phyloP scores from a whole-genome alignment of 768 basidiomycete genomes.

The Pisolithus sp. region DNA sequence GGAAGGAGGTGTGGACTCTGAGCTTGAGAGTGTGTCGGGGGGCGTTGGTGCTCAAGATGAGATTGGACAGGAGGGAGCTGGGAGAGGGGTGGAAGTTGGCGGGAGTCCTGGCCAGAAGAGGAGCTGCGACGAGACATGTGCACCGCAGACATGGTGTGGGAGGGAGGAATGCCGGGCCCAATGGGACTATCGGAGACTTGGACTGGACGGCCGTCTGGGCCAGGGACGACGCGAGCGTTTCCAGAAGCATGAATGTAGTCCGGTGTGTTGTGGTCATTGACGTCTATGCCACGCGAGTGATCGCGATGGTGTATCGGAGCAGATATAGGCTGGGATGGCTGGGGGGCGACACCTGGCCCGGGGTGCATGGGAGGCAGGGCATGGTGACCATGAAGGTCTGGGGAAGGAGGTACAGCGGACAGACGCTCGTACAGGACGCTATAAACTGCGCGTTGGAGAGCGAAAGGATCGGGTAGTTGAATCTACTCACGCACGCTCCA shows the following conservation, averaged over 20 bases:
- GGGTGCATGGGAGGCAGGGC: conserved; percentile 27
- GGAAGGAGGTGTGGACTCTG: conserved; percentile 39
- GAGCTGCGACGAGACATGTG: conserved; percentile 42
- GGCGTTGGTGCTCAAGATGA: conserved; percentile 30
- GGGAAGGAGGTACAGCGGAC: conserved; percentile 52
- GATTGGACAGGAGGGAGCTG: conserved; percentile 39
- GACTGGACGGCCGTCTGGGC: conserved; percentile 44
- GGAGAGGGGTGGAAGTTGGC: conserved; percentile 44
- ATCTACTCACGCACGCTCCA: conserved; percentile 76
- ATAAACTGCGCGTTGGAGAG: conserved; percentile 25
- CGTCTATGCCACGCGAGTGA: conserved; percentile 35
- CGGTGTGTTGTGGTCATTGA: conserved; percentile 41
- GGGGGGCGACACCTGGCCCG: conserved; percentile 32
- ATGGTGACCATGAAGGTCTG: conserved; percentile 39
- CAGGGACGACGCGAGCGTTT: conserved; percentile 39
- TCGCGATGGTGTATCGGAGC: conserved; percentile 25
- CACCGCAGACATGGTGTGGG: conserved; percentile 32
- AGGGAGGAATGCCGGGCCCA: conserved; percentile 32
- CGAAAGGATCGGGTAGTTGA: conserved; percentile 13
- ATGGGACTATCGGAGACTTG: conserved; percentile 45
- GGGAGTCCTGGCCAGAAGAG: conserved; percentile 37
- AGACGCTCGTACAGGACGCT: conserved; percentile 79
- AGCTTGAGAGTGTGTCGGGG: conserved; percentile 29
- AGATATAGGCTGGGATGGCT: conserved; percentile 20
- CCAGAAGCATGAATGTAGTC: conserved; percentile 49